Evolutionary conservation across 306 rosid species (phyloP).

Genomic region (Casuarina equisetifolia): DNA sequence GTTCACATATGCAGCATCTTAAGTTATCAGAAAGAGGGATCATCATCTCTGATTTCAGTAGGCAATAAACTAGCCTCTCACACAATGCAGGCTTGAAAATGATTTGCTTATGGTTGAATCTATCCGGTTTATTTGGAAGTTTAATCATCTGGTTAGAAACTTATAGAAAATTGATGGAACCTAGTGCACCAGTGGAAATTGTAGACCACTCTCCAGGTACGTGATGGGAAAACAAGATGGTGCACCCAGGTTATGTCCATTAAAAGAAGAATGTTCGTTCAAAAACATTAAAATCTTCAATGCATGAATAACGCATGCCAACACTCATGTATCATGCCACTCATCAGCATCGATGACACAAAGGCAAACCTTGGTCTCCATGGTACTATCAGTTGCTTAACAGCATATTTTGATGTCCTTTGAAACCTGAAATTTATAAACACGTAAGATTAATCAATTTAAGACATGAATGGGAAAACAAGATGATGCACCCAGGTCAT

Average conservation of each 20-base stretch:
- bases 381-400: slow-evolving; percentile 89
- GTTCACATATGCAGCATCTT: not conserved
- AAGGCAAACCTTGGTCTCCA: slow-evolving; percentile 95
- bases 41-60: slow-evolving; percentile 20
- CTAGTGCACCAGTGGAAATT: not conserved
- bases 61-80: slow-evolving; percentile 9
- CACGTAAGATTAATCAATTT: slow-evolving; percentile 17
- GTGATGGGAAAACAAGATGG: not conserved
- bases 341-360: slow-evolving; percentile 19
- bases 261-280: not conserved
- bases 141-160: slow-evolving; percentile 4
- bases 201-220: slow-evolving; percentile 16
- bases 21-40: slow-evolving; percentile 17
- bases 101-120: too few species aligned
- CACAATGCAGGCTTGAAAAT: slow-evolving; percentile 12
- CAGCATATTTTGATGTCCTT: slow-evolving; percentile 95
- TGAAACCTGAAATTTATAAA: slow-evolving; percentile 64
- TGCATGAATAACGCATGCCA: not conserved
- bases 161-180: not conserved
- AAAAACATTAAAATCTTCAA: not conserved
- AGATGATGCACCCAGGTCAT: too few species aligned
- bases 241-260: slow-evolving; percentile 1
- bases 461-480: slow-evolving; percentile 2
- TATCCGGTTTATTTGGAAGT: not conserved
- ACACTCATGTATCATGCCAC: not conserved